These are phyloP conservation scores for Ogataea paraovalis DNA, from an alignment of 805 yeast genomes.

Conservation along the genomic window DNA sequence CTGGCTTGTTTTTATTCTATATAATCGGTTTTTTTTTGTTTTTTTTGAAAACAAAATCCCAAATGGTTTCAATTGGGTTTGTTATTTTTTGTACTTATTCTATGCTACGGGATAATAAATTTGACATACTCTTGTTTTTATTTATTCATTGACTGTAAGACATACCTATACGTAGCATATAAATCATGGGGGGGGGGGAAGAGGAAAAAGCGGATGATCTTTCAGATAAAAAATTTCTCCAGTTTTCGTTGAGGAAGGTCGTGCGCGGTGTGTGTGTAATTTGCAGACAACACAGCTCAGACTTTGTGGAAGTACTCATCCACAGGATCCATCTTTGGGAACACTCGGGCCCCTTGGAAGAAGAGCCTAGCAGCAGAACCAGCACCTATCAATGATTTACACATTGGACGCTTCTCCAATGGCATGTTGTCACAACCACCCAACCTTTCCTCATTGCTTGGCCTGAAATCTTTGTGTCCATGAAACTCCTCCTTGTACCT, in stretches of 20 bases:
- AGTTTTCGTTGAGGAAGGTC: too few relatives aligned
- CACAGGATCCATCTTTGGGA: constrained; percentile 34
- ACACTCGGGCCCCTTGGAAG: constrained; percentile 61
- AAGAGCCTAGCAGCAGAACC: constrained; percentile 69
- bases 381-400: constrained; percentile 49
- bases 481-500: constrained; percentile 52
- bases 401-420: constrained; percentile 31
- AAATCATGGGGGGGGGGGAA: too few relatives aligned
- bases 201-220: too few relatives aligned
- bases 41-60: background rate
- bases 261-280: too few relatives aligned
- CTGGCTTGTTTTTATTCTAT: background rate
- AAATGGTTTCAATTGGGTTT: too few relatives aligned
- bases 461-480: constrained; percentile 45
- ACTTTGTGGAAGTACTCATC: constrained; percentile 1
- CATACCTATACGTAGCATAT: too few relatives aligned
- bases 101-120: too few relatives aligned
- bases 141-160: too few relatives aligned
- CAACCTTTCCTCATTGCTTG: constrained; percentile 50
- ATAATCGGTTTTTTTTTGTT: background rate
- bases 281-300: too few relatives aligned
- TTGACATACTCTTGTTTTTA: too few relatives aligned
- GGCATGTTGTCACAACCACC: constrained; percentile 33
- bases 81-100: too few relatives aligned
- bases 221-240: too few relatives aligned